Base-by-base conservation (phyloP, 495 filamentous ascomycete species). In the Lindgomyces ingoldianus region DNA sequence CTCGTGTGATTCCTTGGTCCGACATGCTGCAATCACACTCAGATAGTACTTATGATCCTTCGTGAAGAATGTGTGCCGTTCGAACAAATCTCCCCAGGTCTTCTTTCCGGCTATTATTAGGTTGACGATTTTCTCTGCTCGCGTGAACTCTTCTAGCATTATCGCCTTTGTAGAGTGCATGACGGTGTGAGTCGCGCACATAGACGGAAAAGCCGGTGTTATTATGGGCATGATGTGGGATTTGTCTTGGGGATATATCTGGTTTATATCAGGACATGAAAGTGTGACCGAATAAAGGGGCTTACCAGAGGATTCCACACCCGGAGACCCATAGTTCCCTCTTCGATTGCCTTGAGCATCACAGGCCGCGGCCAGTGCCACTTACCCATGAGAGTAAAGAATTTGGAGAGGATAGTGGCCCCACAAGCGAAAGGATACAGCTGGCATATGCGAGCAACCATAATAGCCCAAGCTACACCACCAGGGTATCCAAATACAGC, bases 301-400 rank as follows among this genome's bases (percentile, higher is more conserved):
- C 65, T 44, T 73, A 93, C 90, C 83, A 87, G 87, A 46, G 94
- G 95, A 69, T 98, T 98, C 95, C 95, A 98, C 60, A 96, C 87
- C 67, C 89, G 85, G 46, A 92, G 87, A 58, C 89, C 86, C 12
- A 93, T 75, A 10, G 87, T 84, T 0, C 89, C 88, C 65, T 91
- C 89, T 70, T 96, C 93, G 65, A 96, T 95, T 29, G 81, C 78
- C 77, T 98, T 96, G 33, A 98, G 79, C 60, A 96, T 77, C 0
- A 98, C 89, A 27, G 94, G 94, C 56, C 88, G 84, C 27, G 94
- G 94, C 95, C 95, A 98, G 14, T 85, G 86, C 94, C 94, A 98
- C 67, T 87, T 84, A 62, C 84, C 83, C 79, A 98, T 90, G 71
- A 98, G 89, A 55, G 84, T 79, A 78, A 98, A 98, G 83, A 98